Evolutionary conservation across 1,284 basidiomycete species (phyloP).

Genomic region (Ustilago crameri): DNA sequence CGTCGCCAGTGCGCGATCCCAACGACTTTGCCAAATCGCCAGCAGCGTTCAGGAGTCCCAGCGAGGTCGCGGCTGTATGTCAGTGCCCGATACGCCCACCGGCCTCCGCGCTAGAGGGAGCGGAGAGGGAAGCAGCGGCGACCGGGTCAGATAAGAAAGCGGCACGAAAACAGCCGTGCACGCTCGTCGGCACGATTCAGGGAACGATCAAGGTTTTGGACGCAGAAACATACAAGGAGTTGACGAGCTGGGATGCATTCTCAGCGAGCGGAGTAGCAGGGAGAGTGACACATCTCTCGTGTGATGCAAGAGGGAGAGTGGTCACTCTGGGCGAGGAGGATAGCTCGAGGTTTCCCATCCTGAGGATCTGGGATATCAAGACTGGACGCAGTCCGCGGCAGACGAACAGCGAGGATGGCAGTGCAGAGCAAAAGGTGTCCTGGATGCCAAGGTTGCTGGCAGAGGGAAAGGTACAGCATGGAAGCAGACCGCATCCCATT

Average conservation of each 20-base stretch:
- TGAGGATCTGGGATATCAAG: conserved; percentile 64
- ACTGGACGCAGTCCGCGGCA: conserved; percentile 19
- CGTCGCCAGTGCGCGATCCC: conserved; percentile 45
- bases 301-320: conserved; percentile 48
- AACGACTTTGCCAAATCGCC: conserved; percentile 53
- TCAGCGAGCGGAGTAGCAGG: conserved; percentile 29
- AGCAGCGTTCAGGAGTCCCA: conserved; percentile 37
- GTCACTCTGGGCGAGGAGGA: conserved; percentile 59
- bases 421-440: conserved; percentile 2
- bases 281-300: conserved; percentile 53
- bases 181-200: conserved; percentile 51
- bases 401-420: conserved; percentile 1
- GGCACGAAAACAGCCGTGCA: conserved; percentile 23
- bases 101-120: conserved; percentile 5
- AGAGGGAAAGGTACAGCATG: conserved; percentile 62
- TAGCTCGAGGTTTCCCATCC: conserved; percentile 46
- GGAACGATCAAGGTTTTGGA: conserved; percentile 56
- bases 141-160: neutral
- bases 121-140: neutral
- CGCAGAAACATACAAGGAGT: conserved; percentile 44
- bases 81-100: conserved; percentile 50
- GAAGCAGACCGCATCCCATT: conserved; percentile 68
- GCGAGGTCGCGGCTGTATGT: conserved; percentile 53
- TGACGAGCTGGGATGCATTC: conserved; percentile 58
- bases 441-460: conserved; percentile 55